These are phyloP conservation scores for Clavariopsis aquatica DNA, from an alignment of 495 filamentous ascomycete species.

Conservation along the genomic window DNA sequence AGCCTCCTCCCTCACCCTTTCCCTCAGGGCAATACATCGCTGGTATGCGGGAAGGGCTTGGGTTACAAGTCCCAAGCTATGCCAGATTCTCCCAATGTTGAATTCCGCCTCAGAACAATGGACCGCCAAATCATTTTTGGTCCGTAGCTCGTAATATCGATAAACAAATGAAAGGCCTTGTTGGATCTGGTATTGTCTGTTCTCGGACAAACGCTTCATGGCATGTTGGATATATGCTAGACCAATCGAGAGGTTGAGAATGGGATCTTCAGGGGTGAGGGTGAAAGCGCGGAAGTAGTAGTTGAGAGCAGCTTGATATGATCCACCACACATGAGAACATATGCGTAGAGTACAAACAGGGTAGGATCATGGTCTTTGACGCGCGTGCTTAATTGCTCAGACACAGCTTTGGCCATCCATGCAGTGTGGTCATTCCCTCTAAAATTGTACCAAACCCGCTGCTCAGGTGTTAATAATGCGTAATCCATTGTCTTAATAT, in stretches of 20 bases:
- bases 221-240: conserved; percentile 82
- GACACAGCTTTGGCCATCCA: conserved; percentile 13
- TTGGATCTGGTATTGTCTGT: conserved; percentile 79
- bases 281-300: conserved; percentile 89
- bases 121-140: conserved; percentile 43
- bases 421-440: conserved; percentile 11
- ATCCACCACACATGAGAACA: conserved; percentile 72
- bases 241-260: conserved; percentile 70
- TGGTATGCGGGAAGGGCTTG: conserved; percentile 77
- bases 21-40: conserved; percentile 54
- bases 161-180: conserved; percentile 82
- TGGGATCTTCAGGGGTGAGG: conserved; percentile 71
- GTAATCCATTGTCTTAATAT: conserved; percentile 87
- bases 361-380: conserved; percentile 57
- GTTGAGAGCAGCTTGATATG: conserved; percentile 79
- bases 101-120: conserved; percentile 82
- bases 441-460: conserved; percentile 41
- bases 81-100: conserved; percentile 80
- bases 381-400: conserved; percentile 1
- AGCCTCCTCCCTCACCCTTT: conserved; percentile 47
- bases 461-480: conserved; percentile 45
- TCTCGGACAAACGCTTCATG: conserved; percentile 84
- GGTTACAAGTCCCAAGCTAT: conserved; percentile 75
- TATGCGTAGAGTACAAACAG: conserved; percentile 86
- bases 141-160: conserved; percentile 67